A percentile compares a stretch with the other conserved stretches of the same genome.
phyloP scores from a whole-genome alignment of 768 basidiomycete species.

The Hygrocybe punicea region DNA sequence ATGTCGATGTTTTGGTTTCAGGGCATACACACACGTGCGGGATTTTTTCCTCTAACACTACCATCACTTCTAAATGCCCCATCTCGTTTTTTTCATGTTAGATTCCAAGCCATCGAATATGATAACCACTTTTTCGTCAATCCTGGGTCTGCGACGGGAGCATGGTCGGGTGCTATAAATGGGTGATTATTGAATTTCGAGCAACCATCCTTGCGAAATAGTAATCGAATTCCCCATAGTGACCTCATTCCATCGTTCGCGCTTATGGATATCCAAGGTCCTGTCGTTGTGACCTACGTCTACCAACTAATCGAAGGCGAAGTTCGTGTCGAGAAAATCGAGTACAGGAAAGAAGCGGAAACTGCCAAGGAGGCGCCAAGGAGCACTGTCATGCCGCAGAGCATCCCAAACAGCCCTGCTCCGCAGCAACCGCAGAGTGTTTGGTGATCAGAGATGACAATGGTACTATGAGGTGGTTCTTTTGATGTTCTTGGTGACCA shows the following conservation, averaged over 20 bases:
- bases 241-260: slow-evolving; percentile 93
- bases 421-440: slow-evolving; percentile 11
- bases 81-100: slow-evolving; percentile 25
- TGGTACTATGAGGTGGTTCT: too few species aligned
- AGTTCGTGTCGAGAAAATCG: slow-evolving; percentile 89
- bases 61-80: neutral
- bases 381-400: slow-evolving; percentile 49
- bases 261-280: slow-evolving; percentile 95
- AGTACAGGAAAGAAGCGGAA: slow-evolving; percentile 61
- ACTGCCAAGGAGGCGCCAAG: slow-evolving; percentile 37
- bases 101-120: slow-evolving; percentile 92
- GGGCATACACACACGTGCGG: slow-evolving; percentile 94
- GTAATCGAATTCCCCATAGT: slow-evolving; percentile 46
- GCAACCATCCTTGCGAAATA: too few species aligned
- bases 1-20: slow-evolving; percentile 91
- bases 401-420: slow-evolving; percentile 42
- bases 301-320: slow-evolving; percentile 94
- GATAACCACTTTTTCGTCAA: slow-evolving; percentile 93
- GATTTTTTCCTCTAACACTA: slow-evolving; percentile 9
- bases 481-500: too few species aligned
- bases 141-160: slow-evolving; percentile 92
- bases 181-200: slow-evolving; percentile 46
- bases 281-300: slow-evolving; percentile 95
- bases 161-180: slow-evolving; percentile 78
- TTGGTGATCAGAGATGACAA: slow-evolving; percentile 3